These are phyloP conservation scores for Phyllostachys edulis DNA, from an alignment of 176 grass and related monocot genomes.

Conservation along the genomic window DNA sequence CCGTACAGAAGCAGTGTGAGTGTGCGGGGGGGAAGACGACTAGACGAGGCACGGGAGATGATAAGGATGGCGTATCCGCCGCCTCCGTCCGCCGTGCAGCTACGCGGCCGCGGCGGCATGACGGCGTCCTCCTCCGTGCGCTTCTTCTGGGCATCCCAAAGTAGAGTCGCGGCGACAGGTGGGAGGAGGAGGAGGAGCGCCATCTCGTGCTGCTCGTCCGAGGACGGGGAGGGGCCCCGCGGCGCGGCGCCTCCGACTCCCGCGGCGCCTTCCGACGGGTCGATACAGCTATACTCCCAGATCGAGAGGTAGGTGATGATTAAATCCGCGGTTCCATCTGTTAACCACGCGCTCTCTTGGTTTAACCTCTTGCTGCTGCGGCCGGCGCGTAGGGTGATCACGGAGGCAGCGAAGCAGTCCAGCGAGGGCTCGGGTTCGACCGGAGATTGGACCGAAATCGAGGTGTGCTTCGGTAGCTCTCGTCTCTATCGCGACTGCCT, in stretches of 20 bases:
- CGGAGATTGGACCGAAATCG: slow-evolving; percentile 92
- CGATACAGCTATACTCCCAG: slow-evolving; percentile 91
- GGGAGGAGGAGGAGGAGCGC: neutral
- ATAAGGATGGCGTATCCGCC: slow-evolving; percentile 38
- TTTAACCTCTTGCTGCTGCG: neutral
- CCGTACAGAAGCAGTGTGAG: neutral
- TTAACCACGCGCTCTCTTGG: neutral
- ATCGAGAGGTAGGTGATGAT: slow-evolving; percentile 65
- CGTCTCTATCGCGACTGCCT: neutral
- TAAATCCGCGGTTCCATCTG: neutral
- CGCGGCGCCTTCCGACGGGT: slow-evolving; percentile 38
- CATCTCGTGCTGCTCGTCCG: slow-evolving; percentile 25
- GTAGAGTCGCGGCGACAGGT: slow-evolving; percentile 7
- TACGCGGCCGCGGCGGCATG: neutral
- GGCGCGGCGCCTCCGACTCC: neutral
- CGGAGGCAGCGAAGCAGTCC: slow-evolving; percentile 81
- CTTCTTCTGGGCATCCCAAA: neutral
- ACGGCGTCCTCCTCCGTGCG: neutral
- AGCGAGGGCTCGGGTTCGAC: slow-evolving; percentile 55
- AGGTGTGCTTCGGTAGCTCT: slow-evolving; percentile 47
- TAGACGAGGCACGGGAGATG: slow-evolving; percentile 18
- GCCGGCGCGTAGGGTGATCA: slow-evolving; percentile 69
- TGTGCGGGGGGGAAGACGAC: neutral
- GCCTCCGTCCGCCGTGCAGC: slow-evolving; percentile 12
- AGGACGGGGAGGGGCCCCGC: slow-evolving; percentile 30